Percentiles rank a stretch among this genome's conserved stretches.
phyloP scores from a whole-genome alignment of 176 grass and related monocot species.

The Hordeum marinum region DNA sequence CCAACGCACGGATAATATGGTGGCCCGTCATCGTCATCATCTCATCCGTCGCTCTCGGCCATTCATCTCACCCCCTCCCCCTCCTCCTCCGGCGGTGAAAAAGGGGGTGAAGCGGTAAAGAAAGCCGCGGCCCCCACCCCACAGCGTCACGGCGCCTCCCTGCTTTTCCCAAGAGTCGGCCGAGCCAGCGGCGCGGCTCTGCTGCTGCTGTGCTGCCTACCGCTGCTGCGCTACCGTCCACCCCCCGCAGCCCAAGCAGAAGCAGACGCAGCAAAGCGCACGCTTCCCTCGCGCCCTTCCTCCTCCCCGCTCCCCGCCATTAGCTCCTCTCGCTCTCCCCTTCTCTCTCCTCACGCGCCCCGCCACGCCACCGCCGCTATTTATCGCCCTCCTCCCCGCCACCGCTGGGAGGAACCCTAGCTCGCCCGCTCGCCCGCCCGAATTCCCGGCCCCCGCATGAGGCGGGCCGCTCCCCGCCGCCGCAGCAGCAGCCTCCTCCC shows the following conservation, averaged over 20 bases:
- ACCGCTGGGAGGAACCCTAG: slow-evolving; percentile 19
- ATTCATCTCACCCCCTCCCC: not conserved
- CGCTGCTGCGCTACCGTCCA: too few species aligned
- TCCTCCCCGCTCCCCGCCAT: slow-evolving; percentile 31
- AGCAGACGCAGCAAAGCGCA: not conserved
- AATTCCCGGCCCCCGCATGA: not conserved
- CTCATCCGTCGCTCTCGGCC: not conserved
- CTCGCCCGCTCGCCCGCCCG: not conserved
- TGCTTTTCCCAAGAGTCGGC: not conserved
- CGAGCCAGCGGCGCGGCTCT: not conserved
- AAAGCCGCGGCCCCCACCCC: not conserved
- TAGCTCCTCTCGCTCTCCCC: not conserved
- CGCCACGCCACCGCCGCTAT: slow-evolving; percentile 19
- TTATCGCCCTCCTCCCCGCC: not conserved
- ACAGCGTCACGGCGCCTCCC: slow-evolving; percentile 17
- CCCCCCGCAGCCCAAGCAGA: not conserved
- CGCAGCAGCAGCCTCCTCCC: not conserved
- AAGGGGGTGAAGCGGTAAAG: not conserved
- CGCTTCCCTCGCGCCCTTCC: slow-evolving; percentile 25
- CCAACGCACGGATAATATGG: not conserved
- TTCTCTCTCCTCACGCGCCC: slow-evolving; percentile 14
- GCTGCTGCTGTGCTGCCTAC: not conserved
- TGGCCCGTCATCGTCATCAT: not conserved
- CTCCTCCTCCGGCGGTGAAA: not conserved
- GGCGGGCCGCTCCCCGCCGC: not conserved